These are phyloP conservation scores for Tanozyma kutaoensis DNA, from an alignment of 805 yeast genomes.

Conservation along the genomic window DNA sequence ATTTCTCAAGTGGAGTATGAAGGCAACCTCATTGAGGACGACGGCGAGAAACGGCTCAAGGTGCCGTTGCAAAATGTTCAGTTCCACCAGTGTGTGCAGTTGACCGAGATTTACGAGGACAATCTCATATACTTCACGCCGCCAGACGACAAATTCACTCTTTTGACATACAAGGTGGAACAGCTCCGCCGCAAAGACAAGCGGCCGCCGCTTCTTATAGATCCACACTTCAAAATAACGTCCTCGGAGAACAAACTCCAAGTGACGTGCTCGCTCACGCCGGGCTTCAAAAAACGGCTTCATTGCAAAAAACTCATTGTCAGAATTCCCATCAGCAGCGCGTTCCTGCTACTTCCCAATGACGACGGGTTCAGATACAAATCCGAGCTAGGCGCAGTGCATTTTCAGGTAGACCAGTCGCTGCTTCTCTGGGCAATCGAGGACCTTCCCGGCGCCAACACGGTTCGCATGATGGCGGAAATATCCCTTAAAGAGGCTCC, in stretches of 20 bases:
- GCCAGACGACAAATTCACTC: constrained; percentile 46
- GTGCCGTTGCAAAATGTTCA: constrained; percentile 26
- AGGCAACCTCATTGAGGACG: constrained; percentile 3
- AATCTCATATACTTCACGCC: constrained; percentile 73
- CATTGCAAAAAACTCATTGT: constrained; percentile 18
- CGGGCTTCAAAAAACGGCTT: constrained; percentile 20
- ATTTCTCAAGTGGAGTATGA: constrained; percentile 20
- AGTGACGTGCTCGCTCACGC: constrained; percentile 18
- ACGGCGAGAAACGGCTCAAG: constrained; percentile 2
- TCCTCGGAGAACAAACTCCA: constrained; percentile 13
- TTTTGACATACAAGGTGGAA: constrained; percentile 28
- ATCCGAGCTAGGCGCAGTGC: constrained; percentile 58
- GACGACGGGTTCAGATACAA: constrained; percentile 23
- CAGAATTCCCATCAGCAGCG: constrained; percentile 21
- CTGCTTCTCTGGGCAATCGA: constrained; percentile 64
- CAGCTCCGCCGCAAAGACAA: constrained; percentile 22
- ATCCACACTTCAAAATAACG: constrained; percentile 19
- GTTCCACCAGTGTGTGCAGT: constrained; percentile 58
- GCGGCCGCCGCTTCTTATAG: constrained; percentile 30
- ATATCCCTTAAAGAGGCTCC: constrained; percentile 6
- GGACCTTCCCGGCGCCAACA: constrained; percentile 46
- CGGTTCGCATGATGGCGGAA: constrained; percentile 44
- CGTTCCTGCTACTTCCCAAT: constrained; percentile 13
- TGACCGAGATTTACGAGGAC: constrained; percentile 51
- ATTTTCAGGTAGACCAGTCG: constrained; percentile 57